phyloP scores from a whole-genome alignment of 2,329 filamentous ascomycete species.

The Verruconis gallopava region DNA sequence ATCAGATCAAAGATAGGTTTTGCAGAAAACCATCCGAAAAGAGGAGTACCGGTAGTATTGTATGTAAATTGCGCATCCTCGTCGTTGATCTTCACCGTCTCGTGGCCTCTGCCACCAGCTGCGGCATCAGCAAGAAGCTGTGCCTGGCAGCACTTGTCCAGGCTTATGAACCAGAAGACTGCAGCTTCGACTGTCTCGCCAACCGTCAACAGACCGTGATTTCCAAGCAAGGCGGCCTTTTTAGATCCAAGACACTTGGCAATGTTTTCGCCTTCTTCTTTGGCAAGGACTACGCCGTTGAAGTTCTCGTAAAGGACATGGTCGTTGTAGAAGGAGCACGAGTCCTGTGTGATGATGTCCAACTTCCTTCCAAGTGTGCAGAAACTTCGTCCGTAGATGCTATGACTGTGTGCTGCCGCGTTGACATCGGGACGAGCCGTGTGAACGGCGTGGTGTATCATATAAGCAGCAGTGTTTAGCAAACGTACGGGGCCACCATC shows the following conservation, averaged over 20 bases:
- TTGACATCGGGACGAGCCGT: constrained; percentile 45
- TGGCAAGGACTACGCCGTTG: constrained; percentile 40
- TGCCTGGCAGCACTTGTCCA: constrained; percentile 42
- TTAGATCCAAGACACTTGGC: constrained; percentile 34
- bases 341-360: constrained; percentile 47
- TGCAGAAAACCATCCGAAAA: constrained; percentile 56
- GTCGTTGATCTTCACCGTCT: constrained; percentile 11
- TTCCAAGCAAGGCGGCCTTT: constrained; percentile 41
- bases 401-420: constrained; percentile 46
- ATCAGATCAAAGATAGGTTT: constrained; percentile 61
- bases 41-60: constrained; percentile 43
- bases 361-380: constrained; percentile 46
- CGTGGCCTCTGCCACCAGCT: constrained; percentile 8
- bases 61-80: constrained; percentile 12
- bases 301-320: constrained; percentile 40
- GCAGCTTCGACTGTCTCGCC: constrained; percentile 38
- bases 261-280: constrained; percentile 41
- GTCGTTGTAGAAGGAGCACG: constrained; percentile 39
- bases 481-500: constrained; percentile 41
- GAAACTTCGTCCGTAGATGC: constrained; percentile 48
- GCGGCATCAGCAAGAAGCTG: constrained; percentile 28
- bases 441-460: constrained; percentile 48
- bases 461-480: constrained; percentile 41
- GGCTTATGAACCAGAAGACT: constrained; percentile 40
- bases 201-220: constrained; percentile 40